Percentiles rank a stretch among this genome's conserved stretches.
These are phyloP conservation scores for Chamaenerion angustifolium DNA, from an alignment of 345 rosid species.

Conservation along the genomic window DNA sequence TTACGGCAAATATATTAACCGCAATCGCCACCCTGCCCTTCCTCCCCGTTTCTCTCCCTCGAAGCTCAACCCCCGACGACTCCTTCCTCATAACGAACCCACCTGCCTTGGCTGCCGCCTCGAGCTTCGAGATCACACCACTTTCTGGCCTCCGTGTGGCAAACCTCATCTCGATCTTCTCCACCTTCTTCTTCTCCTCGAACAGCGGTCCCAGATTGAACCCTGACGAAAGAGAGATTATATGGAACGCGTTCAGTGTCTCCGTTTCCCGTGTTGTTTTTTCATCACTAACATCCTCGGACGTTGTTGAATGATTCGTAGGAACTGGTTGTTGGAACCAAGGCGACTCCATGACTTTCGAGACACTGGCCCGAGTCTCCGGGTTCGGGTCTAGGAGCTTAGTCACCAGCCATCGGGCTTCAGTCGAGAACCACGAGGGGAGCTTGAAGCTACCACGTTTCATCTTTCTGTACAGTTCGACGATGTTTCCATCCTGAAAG, in stretches of 20 bases:
- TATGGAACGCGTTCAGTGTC: conserved; percentile 75
- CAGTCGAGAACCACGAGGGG: conserved; percentile 80
- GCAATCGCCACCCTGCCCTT: conserved; percentile 71
- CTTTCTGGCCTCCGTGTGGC: conserved; percentile 72
- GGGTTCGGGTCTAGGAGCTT: conserved; percentile 93
- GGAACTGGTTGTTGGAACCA: conserved; percentile 58
- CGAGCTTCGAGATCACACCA: conserved; percentile 68
- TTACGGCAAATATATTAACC: conserved; percentile 65
- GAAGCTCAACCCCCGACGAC: conserved; percentile 54
- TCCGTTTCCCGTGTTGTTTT: conserved; percentile 33
- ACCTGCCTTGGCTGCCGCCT: conserved; percentile 53
- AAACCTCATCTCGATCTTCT: conserved; percentile 66
- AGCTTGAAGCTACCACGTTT: conserved; percentile 82
- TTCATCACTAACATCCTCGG: conserved; percentile 13
- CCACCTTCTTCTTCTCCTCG: conserved; percentile 77
- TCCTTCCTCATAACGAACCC: conserved; percentile 64
- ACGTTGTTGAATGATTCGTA: conserved; percentile 6
- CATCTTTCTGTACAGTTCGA: conserved; percentile 76
- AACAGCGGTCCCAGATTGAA: conserved; percentile 77
- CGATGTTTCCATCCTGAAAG: conserved; percentile 66
- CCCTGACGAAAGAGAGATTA: conserved; percentile 75
- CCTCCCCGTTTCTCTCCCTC: conserved; percentile 67
- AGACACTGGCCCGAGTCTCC: conserved; percentile 29
- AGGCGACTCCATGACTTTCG: conserved; percentile 55
- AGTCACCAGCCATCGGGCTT: conserved; percentile 51